Percentiles rank a stretch among this genome's conserved stretches.
phyloP scores from a whole-genome alignment of 2,329 filamentous ascomycete species.

The Xylariomycetidae sp. region DNA sequence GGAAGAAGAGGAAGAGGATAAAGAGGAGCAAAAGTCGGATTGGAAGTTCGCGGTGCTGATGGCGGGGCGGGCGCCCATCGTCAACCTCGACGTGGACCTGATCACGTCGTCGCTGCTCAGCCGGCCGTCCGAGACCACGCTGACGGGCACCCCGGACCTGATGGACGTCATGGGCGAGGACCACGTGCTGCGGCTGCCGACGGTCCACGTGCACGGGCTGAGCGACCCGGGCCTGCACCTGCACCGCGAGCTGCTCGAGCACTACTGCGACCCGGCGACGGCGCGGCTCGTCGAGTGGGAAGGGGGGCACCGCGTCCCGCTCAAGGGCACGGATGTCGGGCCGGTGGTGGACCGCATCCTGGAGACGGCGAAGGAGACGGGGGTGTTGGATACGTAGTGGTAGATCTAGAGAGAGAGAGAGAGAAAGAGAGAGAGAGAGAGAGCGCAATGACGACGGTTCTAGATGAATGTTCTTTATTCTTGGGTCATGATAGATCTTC shows the following conservation, averaged over 20 bases:
- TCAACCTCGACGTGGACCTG: conserved; percentile 41
- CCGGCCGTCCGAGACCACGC: conserved; percentile 22
- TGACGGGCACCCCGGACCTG: conserved; percentile 39
- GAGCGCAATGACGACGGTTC: too few species aligned
- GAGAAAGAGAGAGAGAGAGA: too few species aligned
- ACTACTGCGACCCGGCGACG: conserved; percentile 55
- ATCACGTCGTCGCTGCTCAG: conserved; percentile 24
- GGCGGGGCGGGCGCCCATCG: conserved; percentile 56
- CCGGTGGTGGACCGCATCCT: conserved; percentile 49
- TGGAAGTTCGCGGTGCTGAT: conserved; percentile 60
- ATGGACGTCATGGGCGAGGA: conserved; percentile 34
- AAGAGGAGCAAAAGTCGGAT: conserved; percentile 26
- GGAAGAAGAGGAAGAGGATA: conserved; percentile 2
- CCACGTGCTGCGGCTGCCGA: conserved; percentile 52
- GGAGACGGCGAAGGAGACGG: conserved; percentile 44
- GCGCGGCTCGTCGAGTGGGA: conserved; percentile 66
- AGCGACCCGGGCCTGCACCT: conserved; percentile 54
- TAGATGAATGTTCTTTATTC: too few species aligned
- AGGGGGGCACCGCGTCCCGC: conserved; percentile 64
- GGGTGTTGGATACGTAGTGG: conserved; percentile 23
- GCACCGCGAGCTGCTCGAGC: conserved; percentile 50
- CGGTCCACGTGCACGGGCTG: conserved; percentile 64
- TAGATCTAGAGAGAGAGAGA: too few species aligned
- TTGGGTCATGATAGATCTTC: too few species aligned
- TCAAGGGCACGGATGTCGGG: conserved; percentile 63